A percentile compares a stretch with the other conserved stretches of the same genome.
These are phyloP conservation scores for Phytophthora pinifolia DNA, from an alignment of 352 stramenopile species.

Conservation along the genomic window DNA sequence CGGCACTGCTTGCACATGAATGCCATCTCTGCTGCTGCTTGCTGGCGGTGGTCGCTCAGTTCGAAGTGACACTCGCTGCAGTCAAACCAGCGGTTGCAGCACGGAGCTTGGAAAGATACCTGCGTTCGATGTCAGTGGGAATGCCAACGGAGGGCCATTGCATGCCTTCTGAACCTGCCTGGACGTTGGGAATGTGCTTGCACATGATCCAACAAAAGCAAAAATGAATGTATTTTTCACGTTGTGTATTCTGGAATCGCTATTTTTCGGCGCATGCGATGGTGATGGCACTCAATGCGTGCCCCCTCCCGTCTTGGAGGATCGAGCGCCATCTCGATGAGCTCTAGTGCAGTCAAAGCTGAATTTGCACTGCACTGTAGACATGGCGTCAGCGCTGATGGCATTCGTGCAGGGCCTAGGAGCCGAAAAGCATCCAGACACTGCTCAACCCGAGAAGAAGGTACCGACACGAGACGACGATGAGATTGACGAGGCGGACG, in stretches of 20 bases:
- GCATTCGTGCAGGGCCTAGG: constrained; percentile 39
- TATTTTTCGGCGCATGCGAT: constrained; percentile 26
- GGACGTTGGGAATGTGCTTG: constrained; percentile 47
- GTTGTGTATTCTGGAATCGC: constrained; percentile 17
- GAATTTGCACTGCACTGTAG: constrained; percentile 10
- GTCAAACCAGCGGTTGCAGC: constrained; percentile 79
- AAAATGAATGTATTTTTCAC: neutral
- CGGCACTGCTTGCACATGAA: constrained; percentile 73
- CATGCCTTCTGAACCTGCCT: constrained; percentile 20
- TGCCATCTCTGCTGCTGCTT: constrained; percentile 44
- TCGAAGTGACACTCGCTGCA: constrained; percentile 79
- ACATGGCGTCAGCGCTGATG: constrained; percentile 42
- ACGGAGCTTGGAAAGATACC: constrained; percentile 67
- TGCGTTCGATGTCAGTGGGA: constrained; percentile 11
- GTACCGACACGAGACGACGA: neutral
- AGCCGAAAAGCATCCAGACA: constrained; percentile 20
- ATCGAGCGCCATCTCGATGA: too few species aligned
- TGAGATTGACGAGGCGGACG: constrained; percentile 26
- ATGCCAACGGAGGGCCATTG: neutral
- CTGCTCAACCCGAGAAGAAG: neutral
- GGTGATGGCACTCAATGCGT: neutral
- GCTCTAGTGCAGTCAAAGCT: neutral
- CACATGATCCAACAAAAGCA: constrained; percentile 32
- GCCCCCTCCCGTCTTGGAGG: neutral
- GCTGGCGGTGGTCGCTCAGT: constrained; percentile 54